A percentile compares a stretch with the other conserved stretches of the same genome.
Conservation (phyloP, 768 basidiomycete species). For the Pholiota molesta region DNA sequence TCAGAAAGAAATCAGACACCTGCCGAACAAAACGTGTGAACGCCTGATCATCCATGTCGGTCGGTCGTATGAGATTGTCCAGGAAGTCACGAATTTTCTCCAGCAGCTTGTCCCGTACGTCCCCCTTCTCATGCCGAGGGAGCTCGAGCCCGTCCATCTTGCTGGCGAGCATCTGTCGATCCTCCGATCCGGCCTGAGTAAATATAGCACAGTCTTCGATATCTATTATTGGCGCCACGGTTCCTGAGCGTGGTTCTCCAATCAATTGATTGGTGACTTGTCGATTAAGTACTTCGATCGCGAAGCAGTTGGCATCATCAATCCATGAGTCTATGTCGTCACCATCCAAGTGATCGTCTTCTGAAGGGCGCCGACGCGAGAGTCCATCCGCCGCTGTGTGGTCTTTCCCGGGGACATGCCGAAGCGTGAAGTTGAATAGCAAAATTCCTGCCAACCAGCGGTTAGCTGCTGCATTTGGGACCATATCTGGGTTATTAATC, state of each 20-base stretch:
- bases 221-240: too few species aligned
- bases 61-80: neutral
- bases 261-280: too few species aligned
- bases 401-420: constrained; percentile 34
- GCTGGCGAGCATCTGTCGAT: too few species aligned
- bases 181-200: too few species aligned
- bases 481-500: constrained; percentile 40
- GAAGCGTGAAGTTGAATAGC: constrained; percentile 36
- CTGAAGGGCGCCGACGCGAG: constrained; percentile 21
- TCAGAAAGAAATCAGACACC: constrained; percentile 25
- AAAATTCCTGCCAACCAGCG: constrained; percentile 44
- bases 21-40: constrained; percentile 5
- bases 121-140: neutral
- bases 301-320: constrained; percentile 14
- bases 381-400: constrained; percentile 28
- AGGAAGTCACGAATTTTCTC: constrained; percentile 5
- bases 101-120: constrained; percentile 5
- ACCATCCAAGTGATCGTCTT: constrained; percentile 15
- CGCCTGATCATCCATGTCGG: neutral
- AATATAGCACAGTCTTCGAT: too few species aligned
- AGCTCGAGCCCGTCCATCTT: too few species aligned
- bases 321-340: constrained; percentile 23
- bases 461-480: constrained; percentile 40
- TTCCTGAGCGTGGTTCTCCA: too few species aligned
- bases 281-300: neutral